A percentile compares a stretch with the other conserved stretches of the same genome.
These are phyloP conservation scores for Pedinophyceae sp. DNA, from an alignment of 139 green algal genomes.

Conservation along the genomic window DNA sequence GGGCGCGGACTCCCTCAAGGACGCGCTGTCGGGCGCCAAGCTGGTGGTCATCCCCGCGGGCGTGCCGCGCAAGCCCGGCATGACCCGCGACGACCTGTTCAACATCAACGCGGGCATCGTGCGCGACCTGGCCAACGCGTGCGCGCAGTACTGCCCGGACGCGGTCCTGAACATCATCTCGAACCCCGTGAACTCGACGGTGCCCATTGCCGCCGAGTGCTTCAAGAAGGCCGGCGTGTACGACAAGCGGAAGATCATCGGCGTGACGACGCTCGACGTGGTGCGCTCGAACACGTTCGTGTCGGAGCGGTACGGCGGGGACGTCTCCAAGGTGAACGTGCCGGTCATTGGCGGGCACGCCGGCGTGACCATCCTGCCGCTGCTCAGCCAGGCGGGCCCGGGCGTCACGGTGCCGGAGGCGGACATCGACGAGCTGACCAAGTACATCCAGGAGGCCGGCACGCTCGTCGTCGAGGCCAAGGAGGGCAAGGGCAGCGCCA, in stretches of 20 bases:
- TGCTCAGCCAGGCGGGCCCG: constrained; percentile 78
- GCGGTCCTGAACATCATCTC: constrained; percentile 72
- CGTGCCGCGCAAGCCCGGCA: constrained; percentile 95
- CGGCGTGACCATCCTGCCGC: constrained; percentile 93
- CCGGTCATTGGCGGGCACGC: constrained; percentile 95
- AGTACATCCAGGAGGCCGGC: constrained; percentile 94
- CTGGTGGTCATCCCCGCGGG: constrained; percentile 81
- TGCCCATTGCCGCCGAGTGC: constrained; percentile 71
- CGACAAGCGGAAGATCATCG: constrained; percentile 49
- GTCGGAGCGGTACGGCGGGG: constrained; percentile 67
- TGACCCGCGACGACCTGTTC: constrained; percentile 99
- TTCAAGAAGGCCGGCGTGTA: constrained; percentile 61
- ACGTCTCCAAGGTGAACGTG: constrained; percentile 75
- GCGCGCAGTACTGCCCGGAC: constrained; percentile 75
- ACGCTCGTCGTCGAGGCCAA: constrained; percentile 95
- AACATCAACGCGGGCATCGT: constrained; percentile 94
- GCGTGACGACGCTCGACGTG: constrained; percentile 76
- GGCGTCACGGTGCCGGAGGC: constrained; percentile 17
- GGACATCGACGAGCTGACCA: constrained; percentile 81
- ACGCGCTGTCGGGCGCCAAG: constrained; percentile 51
- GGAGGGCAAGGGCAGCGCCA: constrained; percentile 81
- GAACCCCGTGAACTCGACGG: constrained; percentile 83
- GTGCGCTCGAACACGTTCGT: constrained; percentile 92
- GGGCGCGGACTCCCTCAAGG: constrained; percentile 47
- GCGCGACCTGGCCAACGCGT: constrained; percentile 57